Base-by-base conservation (phyloP, 2,329 filamentous ascomycete species). In the Dendrostoma leiphaemia region DNA sequence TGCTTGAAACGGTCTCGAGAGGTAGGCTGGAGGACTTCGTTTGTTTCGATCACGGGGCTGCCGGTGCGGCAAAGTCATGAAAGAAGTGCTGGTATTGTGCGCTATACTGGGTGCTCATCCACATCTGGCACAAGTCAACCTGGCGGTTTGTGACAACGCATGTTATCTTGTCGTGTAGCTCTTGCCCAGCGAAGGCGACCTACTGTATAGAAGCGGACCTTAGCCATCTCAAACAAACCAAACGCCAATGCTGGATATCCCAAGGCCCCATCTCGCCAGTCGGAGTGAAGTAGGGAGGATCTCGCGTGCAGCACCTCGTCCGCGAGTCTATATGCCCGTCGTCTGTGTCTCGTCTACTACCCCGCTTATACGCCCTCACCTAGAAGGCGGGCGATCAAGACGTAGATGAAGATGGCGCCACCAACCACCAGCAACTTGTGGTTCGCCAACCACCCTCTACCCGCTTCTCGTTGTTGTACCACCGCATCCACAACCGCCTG, bases 351-450 rank as follows among this genome's bases (percentile, higher is more conserved):
- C 10, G 31, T 32, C 31, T 9, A 23, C 21, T 23, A 8, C 38
- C 21, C 13, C 38, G 10, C 34, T 52, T 28, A 58, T 43, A 41
- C 67, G 62, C 74, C 75, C 37, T 72, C 69, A 35, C 85, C 84
- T 31, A 96, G 71, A 13, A 96, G 69, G 62, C 93, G 80, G 29
- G 90, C 88, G 53, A 95, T 78, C 47, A 96, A 72, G 10, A 96
- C 91, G 71, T 97, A 97, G 15, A 87, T 72, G 65, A 97, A 89
- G 26, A 97, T 77, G 17, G 84, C 71, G 0, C 79, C 84, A 8
- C 89, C 82, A 1, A 84, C 80, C 44, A 96, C 75, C 64, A 88
- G 79, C 59, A 92, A 77, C 73, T 91, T 94, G 73, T 97, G 90
- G 59, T 85, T 82, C 61, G 84, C 80, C 59, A 95, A 69, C 90